Evolutionary conservation across 805 yeast genomes (phyloP).

Genomic region (Lipomyces oligophaga): DNA sequence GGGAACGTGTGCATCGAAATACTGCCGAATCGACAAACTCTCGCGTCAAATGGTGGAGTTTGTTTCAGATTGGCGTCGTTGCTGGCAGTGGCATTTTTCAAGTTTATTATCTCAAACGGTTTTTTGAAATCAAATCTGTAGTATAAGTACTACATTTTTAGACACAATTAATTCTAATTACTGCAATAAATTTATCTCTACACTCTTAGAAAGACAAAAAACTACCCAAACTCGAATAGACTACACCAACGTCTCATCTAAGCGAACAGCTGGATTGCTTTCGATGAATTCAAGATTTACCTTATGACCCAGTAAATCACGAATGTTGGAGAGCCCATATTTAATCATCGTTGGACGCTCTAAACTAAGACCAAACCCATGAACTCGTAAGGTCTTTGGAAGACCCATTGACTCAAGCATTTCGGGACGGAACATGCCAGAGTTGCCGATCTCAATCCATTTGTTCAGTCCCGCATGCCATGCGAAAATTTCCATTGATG

Average conservation of each 20-base stretch:
- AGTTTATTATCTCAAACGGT: conserved; percentile 87
- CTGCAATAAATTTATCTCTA: not conserved
- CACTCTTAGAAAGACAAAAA: too few species aligned
- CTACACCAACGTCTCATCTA: conserved; percentile 60
- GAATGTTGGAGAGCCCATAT: conserved; percentile 89
- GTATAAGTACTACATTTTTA: conserved; percentile 45
- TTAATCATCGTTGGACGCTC: conserved; percentile 99
- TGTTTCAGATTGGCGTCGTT: conserved; percentile 83
- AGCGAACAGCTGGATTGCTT: conserved; percentile 94
- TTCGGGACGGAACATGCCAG: conserved; percentile 99
- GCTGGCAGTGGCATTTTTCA: conserved; percentile 86
- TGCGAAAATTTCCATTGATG: conserved; percentile 94
- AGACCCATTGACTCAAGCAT: conserved; percentile 98
- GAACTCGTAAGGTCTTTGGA: conserved; percentile 87
- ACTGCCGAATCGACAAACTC: conserved; percentile 97
- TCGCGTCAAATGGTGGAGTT: conserved; percentile 97
- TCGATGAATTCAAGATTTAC: conserved; percentile 92
- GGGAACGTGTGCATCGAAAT: conserved; percentile 97
- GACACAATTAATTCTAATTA: not conserved
- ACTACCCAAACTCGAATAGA: not conserved
- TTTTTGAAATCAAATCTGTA: conserved; percentile 89
- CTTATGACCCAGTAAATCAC: conserved; percentile 96
- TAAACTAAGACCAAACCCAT: conserved; percentile 95
- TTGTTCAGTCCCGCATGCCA: conserved; percentile 91
- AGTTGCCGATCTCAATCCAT: conserved; percentile 99